Evolutionary conservation across 1,139 yeast genomes (phyloP).

Genomic region (Entelexis sorbosivorans): DNA sequence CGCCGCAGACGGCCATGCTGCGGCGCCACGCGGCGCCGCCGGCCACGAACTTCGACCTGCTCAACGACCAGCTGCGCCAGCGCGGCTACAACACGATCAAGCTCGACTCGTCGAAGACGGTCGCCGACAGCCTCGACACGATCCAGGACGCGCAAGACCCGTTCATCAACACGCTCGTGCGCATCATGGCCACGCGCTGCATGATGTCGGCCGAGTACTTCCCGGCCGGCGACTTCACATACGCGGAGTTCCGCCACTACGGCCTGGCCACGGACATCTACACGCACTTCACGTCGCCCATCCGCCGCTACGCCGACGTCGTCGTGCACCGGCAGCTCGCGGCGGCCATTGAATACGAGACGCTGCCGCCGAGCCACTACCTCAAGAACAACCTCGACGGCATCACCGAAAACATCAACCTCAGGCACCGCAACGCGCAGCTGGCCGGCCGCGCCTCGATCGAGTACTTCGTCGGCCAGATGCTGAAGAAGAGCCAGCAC

Average conservation of each 20-base stretch:
- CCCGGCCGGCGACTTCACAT: slow-evolving; percentile 83
- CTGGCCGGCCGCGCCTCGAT: slow-evolving; percentile 97
- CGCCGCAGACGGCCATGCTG: slow-evolving; percentile 96
- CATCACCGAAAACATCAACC: slow-evolving; percentile 80
- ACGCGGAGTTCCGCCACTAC: slow-evolving; percentile 91
- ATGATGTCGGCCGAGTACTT: slow-evolving; percentile 99
- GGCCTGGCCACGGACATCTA: slow-evolving; percentile 96
- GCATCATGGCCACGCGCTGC: slow-evolving; percentile 97
- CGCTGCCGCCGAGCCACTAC: slow-evolving; percentile 67
- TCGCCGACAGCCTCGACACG: slow-evolving; percentile 87
- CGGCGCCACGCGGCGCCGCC: slow-evolving; percentile 95
- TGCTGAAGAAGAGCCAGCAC: slow-evolving; percentile 63
- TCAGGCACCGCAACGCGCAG: slow-evolving; percentile 94
- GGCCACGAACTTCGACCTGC: slow-evolving; percentile 74
- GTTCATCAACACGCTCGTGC: slow-evolving; percentile 81
- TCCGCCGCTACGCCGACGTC: slow-evolving; percentile 94
- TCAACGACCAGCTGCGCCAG: slow-evolving; percentile 82
- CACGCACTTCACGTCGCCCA: slow-evolving; percentile 97
- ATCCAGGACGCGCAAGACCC: slow-evolving; percentile 75
- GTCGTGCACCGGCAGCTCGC: slow-evolving; percentile 96
- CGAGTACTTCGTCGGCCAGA: slow-evolving; percentile 96
- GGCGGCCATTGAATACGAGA: slow-evolving; percentile 91
- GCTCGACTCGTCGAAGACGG: slow-evolving; percentile 74
- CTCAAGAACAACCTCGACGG: slow-evolving; percentile 85
- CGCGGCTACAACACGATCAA: slow-evolving; percentile 64